These are phyloP conservation scores for Tetrahymena elliotti DNA, from an alignment of 73 alveolate genomes.

Conservation along the genomic window DNA sequence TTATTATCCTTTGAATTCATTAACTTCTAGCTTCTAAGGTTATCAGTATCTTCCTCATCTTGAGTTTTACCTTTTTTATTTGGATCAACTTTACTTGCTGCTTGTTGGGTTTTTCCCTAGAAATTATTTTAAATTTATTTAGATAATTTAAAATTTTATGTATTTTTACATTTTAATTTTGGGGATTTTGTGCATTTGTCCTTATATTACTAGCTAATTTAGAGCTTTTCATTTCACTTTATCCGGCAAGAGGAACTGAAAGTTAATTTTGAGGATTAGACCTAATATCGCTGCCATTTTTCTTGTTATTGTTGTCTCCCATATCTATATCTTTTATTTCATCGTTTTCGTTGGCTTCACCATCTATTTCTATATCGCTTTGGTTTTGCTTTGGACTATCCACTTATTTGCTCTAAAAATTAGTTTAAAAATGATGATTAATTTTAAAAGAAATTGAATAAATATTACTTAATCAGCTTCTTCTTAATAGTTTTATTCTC, in stretches of 20 bases:
- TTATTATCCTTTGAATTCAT: slow-evolving; percentile 35
- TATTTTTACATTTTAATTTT: neutral
- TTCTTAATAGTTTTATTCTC: neutral
- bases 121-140: neutral
- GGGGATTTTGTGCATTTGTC: neutral
- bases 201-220: no score
- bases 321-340: neutral
- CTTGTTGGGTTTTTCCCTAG: neutral
- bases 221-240: neutral
- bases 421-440: neutral
- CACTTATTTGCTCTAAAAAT: neutral
- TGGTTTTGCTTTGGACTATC: neutral
- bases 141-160: neutral
- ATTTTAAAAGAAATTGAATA: neutral
- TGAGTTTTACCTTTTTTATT: neutral
- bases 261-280: neutral
- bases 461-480: neutral
- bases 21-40: slow-evolving; percentile 10
- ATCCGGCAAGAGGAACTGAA: neutral
- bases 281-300: neutral
- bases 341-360: neutral
- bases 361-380: neutral
- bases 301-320: neutral
- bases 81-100: neutral
- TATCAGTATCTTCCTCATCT: slow-evolving; percentile 34